These are phyloP conservation scores for Daldinia sp. DNA, from an alignment of 2,329 filamentous ascomycete genomes.

Conservation along the genomic window DNA sequence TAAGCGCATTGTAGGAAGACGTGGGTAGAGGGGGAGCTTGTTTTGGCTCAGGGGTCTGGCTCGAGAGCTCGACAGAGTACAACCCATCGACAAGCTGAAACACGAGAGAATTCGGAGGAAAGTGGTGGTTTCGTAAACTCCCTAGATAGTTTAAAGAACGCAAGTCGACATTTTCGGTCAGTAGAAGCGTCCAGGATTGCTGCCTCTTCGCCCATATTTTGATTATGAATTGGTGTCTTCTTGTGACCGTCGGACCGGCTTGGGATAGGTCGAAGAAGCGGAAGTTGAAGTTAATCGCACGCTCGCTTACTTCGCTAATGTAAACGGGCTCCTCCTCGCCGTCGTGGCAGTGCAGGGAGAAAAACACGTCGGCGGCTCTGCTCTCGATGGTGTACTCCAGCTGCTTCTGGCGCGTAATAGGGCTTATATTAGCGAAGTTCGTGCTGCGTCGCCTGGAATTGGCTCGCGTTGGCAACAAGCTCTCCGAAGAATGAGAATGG, in stretches of 20 bases:
- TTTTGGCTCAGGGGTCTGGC: slow-evolving; percentile 63
- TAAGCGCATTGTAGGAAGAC: slow-evolving; percentile 87
- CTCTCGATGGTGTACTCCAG: slow-evolving; percentile 78
- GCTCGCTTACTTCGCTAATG: slow-evolving; percentile 83
- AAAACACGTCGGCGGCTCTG: slow-evolving; percentile 88
- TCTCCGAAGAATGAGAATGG: slow-evolving; percentile 67
- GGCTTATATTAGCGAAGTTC: slow-evolving; percentile 61
- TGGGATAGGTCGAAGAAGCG: slow-evolving; percentile 81
- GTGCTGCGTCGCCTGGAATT: slow-evolving; percentile 62
- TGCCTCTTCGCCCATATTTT: slow-evolving; percentile 78
- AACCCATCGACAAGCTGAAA: slow-evolving; percentile 89
- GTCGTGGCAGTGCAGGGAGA: slow-evolving; percentile 79
- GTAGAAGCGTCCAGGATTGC: slow-evolving; percentile 69
- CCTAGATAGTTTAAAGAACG: slow-evolving; percentile 83
- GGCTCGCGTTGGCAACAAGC: slow-evolving; percentile 55
- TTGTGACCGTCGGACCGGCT: slow-evolving; percentile 72
- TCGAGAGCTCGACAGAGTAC: slow-evolving; percentile 81
- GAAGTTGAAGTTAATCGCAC: slow-evolving; percentile 92
- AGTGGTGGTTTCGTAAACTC: slow-evolving; percentile 74
- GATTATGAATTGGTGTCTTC: slow-evolving; percentile 73
- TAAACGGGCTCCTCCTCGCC: slow-evolving; percentile 81
- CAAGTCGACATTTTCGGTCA: slow-evolving; percentile 80
- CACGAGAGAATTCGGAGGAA: slow-evolving; percentile 84
- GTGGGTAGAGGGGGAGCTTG: slow-evolving; percentile 67
- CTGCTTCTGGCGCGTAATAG: slow-evolving; percentile 74